Base-by-base conservation (phyloP, 2,329 filamentous ascomycete species). In the Diaporthe vexans region DNA sequence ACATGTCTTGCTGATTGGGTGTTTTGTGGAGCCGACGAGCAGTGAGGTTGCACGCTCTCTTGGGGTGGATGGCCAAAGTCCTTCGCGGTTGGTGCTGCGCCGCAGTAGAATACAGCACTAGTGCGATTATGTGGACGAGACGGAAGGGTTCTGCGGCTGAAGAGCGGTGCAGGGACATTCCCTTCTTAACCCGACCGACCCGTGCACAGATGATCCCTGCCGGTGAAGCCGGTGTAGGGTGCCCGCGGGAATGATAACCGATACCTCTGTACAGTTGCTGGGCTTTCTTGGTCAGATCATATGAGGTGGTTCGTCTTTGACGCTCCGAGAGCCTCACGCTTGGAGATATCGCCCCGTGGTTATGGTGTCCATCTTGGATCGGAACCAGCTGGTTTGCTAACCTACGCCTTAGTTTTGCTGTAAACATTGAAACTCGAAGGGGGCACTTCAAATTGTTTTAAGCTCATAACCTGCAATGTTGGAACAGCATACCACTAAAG, bases 1-100 rank as follows among this genome's bases (percentile, higher is more conserved):
- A 52, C 51, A 59, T 58, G 68, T 68, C 67, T 59, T 33, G 51
- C 35, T 74, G 69, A 72, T 72, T 72, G 69, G 69, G 35, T 63
- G n/a, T 43, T 13, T 68, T 24, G 29, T 68, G 63, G 57, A 37
- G 46, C 72, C 70, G 63, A 61, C 48, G 29, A 52, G 37, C 52
- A 56, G 51, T 35, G 35, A 73, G 72, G 72, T 63, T 57, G 57
- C 65, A 61, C 51, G 46, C 37, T 54, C 10, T 51, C n/a, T 48
- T 56, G 35, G 35, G 61, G 40, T 74, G 69, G 69, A 67, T 72
- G 69, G 69, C 33, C 73, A 43, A 54, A 48, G 21, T 46, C 26
- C 59, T 56, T 52, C 33, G 43, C 54, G 56, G 59, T 72, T 72
- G 59, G 71, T 57, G 57, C 56, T 74, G 65, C 35, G 67, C 57